Conservation (phyloP, 2,329 filamentous ascomycete species). For the Periglandula ipomoeae region DNA sequence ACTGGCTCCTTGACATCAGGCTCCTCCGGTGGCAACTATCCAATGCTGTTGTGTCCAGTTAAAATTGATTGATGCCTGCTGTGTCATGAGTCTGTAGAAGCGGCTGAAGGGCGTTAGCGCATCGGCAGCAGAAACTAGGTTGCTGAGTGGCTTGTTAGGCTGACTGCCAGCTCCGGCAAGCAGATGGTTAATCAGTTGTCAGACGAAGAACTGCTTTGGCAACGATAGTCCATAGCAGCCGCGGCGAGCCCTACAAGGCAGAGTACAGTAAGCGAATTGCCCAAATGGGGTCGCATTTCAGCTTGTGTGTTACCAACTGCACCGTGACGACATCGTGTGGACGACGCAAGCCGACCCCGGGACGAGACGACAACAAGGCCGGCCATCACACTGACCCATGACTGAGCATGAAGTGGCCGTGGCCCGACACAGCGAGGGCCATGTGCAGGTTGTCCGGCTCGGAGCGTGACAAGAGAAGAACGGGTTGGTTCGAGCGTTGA, state of each 20-base stretch:
- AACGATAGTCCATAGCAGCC: too few relatives aligned
- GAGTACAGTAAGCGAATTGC: neutral
- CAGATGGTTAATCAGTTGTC: too few relatives aligned
- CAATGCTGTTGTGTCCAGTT: neutral
- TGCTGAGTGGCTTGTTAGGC: neutral
- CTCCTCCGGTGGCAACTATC: too few relatives aligned
- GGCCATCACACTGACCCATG: too few relatives aligned
- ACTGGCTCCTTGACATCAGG: too few relatives aligned
- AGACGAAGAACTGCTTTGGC: neutral
- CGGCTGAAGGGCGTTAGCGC: neutral
- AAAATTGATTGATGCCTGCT: neutral
- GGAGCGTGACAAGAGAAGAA: neutral
- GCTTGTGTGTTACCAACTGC: neutral
- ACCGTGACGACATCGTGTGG: neutral
- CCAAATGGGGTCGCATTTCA: neutral
- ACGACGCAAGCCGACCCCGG: too few relatives aligned
- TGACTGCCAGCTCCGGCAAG: neutral
- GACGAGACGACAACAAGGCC: too few relatives aligned
- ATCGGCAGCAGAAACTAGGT: neutral
- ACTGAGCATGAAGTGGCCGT: too few relatives aligned
- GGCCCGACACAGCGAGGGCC: too few relatives aligned
- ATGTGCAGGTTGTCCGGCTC: neutral
- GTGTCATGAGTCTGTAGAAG: neutral
- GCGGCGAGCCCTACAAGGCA: too few relatives aligned
- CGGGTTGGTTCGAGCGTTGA: neutral